Evolutionary conservation across 441 rosid species (phyloP).

Genomic region (Pelargonium myrrhifolium): DNA sequence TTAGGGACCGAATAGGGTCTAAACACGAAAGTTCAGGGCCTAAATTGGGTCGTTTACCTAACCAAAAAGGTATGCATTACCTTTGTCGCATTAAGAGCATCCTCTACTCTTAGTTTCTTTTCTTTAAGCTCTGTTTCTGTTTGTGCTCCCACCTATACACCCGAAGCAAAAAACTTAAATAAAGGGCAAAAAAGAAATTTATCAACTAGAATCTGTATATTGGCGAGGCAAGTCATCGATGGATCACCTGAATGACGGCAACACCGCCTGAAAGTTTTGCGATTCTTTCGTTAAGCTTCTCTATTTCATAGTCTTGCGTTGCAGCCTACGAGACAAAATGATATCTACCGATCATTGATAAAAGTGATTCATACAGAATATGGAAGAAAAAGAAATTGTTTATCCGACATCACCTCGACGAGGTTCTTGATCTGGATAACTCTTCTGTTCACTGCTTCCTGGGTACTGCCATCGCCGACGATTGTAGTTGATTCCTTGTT

Average conservation of each 20-base stretch:
- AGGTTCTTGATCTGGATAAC: constrained; percentile 77
- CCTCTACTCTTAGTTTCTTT: constrained; percentile 90
- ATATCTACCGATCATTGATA: background rate
- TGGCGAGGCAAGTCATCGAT: too few species aligned
- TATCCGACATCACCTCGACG: constrained; percentile 44
- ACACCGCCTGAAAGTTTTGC: constrained; percentile 91
- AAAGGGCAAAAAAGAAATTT: too few species aligned
- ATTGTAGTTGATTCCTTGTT: constrained; percentile 78
- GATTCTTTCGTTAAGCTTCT: constrained; percentile 81
- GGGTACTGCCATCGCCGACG: constrained; percentile 81
- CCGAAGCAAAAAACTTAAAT: too few species aligned
- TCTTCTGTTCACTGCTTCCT: constrained; percentile 77
- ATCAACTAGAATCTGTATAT: too few species aligned
- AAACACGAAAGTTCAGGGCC: too few species aligned
- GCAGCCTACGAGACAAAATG: background rate
- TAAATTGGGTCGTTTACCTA: too few species aligned
- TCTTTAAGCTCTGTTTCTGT: constrained; percentile 95
- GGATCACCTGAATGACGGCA: constrained; percentile 73
- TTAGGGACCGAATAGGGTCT: too few species aligned
- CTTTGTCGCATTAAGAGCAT: constrained; percentile 95
- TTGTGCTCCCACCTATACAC: constrained; percentile 39
- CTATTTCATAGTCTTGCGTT: constrained; percentile 82
- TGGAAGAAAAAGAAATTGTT: too few species aligned
- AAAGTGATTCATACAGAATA: too few species aligned
- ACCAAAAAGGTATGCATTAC: constrained; percentile 24